Evolutionary conservation across 179 eudicot genomes (phyloP), one percentile per base, ranked within the genome.

Genomic region (Spergularia azorica): DNA sequence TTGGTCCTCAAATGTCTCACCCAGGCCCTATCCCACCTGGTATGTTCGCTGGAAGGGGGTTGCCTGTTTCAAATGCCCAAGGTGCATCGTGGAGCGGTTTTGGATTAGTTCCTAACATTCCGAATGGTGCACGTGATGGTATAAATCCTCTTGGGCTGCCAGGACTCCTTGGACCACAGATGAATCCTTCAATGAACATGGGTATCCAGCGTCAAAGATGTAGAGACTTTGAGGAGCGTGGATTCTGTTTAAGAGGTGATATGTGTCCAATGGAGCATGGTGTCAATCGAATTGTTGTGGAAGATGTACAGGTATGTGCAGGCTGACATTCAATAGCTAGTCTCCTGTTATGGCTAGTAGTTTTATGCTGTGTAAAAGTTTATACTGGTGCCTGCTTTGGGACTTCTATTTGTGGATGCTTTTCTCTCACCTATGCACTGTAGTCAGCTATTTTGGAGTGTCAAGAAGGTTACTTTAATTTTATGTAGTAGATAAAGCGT

Each of bases 181-280:
- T 93, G 50, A 84, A 76, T 86, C 89, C 90, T 74, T 76, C 91
- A 5, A 69, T 90, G 81, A 93, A 83, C 62, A 81, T 93, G 79
- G 92, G 88, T 41, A 82, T 91, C 75, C 91, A 90, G 26, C 88
- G 90, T 55, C 95, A 88, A 86, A 84, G 90, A 69, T 95, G 99
- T 83, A 89, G 97, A 85, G 99, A 95, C 73, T 95, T 95, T 82
- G 99, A 95, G 89, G 99, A 95, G 76, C 97, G 89, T 74, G 99
- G 99, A 72, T 95, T 91, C 88, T 95, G 99, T 81, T 81, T 95
- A 62, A 91, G 97, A 80, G 99, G 99, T 74, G 99, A 95, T 83
- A 95, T 95, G 90, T 95, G 99, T 79, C 98, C 94, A 26, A 90
- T 95, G 99, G 99, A 95, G 86, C 99, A 95, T 88, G 99, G 97